phyloP scores from a whole-genome alignment of 2,329 filamentous ascomycete genomes.

The Fusarium bactridioides region DNA sequence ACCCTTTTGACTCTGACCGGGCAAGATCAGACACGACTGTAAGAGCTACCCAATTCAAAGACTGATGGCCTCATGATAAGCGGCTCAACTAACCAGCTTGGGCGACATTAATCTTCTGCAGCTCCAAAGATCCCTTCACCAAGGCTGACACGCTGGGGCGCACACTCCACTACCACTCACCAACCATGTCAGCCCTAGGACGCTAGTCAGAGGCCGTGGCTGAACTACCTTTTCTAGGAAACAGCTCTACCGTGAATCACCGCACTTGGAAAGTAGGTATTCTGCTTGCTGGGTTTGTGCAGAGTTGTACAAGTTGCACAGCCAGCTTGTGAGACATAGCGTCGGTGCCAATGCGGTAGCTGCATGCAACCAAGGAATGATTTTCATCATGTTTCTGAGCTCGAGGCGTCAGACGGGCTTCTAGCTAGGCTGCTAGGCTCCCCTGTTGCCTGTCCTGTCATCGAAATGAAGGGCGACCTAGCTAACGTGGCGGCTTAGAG shows the following conservation, averaged over 20 bases:
- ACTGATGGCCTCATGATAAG: background rate
- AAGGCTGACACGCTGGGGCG: slow-evolving; percentile 24
- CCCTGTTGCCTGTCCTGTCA: slow-evolving; percentile 22
- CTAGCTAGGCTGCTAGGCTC: slow-evolving; percentile 27
- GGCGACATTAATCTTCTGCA: slow-evolving; percentile 25
- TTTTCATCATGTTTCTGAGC: background rate
- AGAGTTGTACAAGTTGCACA: slow-evolving; percentile 29
- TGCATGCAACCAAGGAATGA: background rate
- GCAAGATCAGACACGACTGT: background rate
- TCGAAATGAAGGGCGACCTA: slow-evolving; percentile 36
- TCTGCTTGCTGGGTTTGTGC: slow-evolving; percentile 1
- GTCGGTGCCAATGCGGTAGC: background rate
- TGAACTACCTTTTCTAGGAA: slow-evolving; percentile 1
- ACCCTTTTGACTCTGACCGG: background rate
- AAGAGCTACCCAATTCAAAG: slow-evolving; percentile 3
- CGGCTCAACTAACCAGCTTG: slow-evolving; percentile 17
- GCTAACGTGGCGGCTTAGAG: slow-evolving; percentile 19
- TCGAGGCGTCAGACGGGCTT: slow-evolving; percentile 23
- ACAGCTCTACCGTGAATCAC: background rate
- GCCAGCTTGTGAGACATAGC: slow-evolving; percentile 19
- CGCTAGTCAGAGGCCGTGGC: slow-evolving; percentile 22
- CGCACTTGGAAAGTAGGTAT: background rate
- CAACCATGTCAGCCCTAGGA: slow-evolving; percentile 40
- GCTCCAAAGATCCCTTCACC: slow-evolving; percentile 4
- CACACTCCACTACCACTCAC: slow-evolving; percentile 21